Evolutionary conservation across 768 basidiomycete species (phyloP).

Genomic region (Auriscalpium microsporum): DNA sequence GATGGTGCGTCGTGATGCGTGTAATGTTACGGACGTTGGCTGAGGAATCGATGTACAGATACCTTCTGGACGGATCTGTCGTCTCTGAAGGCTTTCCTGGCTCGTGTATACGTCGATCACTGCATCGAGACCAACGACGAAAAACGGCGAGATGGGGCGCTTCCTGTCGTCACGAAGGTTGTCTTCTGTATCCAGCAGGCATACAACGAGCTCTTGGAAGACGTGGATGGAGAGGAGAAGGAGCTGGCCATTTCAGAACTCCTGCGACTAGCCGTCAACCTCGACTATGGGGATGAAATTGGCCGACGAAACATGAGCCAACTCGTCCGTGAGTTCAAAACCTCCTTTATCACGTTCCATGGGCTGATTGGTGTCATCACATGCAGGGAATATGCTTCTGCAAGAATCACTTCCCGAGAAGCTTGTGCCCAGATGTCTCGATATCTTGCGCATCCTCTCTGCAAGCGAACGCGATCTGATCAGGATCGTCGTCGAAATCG

Average conservation of each 20-base stretch:
- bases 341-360: background rate
- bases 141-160: slow-evolving; percentile 50
- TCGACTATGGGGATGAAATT: slow-evolving; percentile 90
- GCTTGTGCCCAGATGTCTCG: slow-evolving; percentile 69
- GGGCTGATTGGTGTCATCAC: background rate
- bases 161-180: slow-evolving; percentile 80
- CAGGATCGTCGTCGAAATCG: slow-evolving; percentile 79
- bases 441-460: slow-evolving; percentile 69
- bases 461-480: slow-evolving; percentile 78
- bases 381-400: slow-evolving; percentile 70
- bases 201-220: slow-evolving; percentile 57
- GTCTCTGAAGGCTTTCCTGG: slow-evolving; percentile 73
- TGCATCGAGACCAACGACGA: slow-evolving; percentile 57
- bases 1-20: slow-evolving; percentile 37
- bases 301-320: slow-evolving; percentile 83
- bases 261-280: slow-evolving; percentile 63
- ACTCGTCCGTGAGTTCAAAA: slow-evolving; percentile 58
- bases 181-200: slow-evolving; percentile 66
- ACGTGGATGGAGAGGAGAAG: slow-evolving; percentile 31
- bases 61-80: slow-evolving; percentile 62
- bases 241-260: slow-evolving; percentile 77
- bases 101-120: slow-evolving; percentile 74
- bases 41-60: slow-evolving; percentile 34
- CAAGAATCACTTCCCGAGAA: slow-evolving; percentile 59
- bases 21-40: background rate